Base-by-base conservation (phyloP, 1,284 basidiomycete species). In the Cutaneotrichosporon mucoides region DNA sequence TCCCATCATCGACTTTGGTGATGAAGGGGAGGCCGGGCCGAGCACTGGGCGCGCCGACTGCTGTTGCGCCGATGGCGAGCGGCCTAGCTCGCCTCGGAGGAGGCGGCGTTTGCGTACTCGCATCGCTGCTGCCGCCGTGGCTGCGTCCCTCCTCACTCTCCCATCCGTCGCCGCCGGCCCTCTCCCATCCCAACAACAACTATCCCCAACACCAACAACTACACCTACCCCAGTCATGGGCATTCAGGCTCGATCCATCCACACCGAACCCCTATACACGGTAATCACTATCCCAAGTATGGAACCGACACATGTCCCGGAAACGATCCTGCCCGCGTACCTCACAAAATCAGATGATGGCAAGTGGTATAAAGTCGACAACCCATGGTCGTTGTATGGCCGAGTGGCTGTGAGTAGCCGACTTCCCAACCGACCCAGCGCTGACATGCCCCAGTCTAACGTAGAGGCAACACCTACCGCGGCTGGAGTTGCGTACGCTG, bases 301-400 rank as follows among this genome's bases (percentile, higher is more conserved):
- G 38, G 42, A 43, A 16, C 40, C 57, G n/a, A 55, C 56, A 15
- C 41, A 16, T 2, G 35, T 65, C 5, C 49, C 63, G 16, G 71
- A 69, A 49, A 71, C 68, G 4, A 55, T 55, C 9, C 59, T 75
- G 6, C 73, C 73, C 4, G 70, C 67, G 52, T 64, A 68, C n/a
- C 50, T 73, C 34, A 72, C 67, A 12, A 58, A 65, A 45, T 56
- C 61, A 24, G 42, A 59, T 1, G 68, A 73, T 49, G 71, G 68
- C n/a, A 34, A n/a, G 6, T 73, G 71, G 70, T 61, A 61, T 24
- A 68, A 64, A 42, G 65, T 63, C 8, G 61, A 68, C 12, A 51
- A 63, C 15, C 67, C 69, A 3, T 75, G 73, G 73, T 63, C 63
- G 45, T 34, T 73, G 24, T 75, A 69, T 57, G 72, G 72, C 15